phyloP scores from a whole-genome alignment of 768 basidiomycete species.

The Boletales sp. region DNA sequence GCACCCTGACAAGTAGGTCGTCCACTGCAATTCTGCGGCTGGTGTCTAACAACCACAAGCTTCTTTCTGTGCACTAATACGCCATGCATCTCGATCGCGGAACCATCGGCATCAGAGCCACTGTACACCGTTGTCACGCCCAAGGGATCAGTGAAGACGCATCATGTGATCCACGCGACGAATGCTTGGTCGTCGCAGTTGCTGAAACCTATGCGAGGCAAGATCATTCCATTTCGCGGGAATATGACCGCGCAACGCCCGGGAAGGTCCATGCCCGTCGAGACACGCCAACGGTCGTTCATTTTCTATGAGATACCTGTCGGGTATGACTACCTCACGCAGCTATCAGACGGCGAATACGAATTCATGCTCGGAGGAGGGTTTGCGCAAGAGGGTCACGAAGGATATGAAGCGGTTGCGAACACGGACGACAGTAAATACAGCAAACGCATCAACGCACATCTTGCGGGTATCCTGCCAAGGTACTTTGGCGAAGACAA shows the following conservation, averaged over 20 bases:
- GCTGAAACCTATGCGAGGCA: slow-evolving; percentile 56
- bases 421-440: slow-evolving; percentile 36
- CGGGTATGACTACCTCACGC: slow-evolving; percentile 67
- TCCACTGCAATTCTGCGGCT: background rate
- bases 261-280: slow-evolving; percentile 32
- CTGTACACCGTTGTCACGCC: slow-evolving; percentile 59
- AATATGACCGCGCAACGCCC: slow-evolving; percentile 65
- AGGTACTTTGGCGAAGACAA: slow-evolving; percentile 48
- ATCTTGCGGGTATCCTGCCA: slow-evolving; percentile 45
- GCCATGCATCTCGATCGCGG: slow-evolving; percentile 52
- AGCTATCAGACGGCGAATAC: slow-evolving; percentile 41
- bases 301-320: slow-evolving; percentile 46
- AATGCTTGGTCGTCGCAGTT: slow-evolving; percentile 81
- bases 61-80: slow-evolving; percentile 59
- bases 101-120: slow-evolving; percentile 21
- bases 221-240: slow-evolving; percentile 58
- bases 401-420: slow-evolving; percentile 34
- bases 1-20: slow-evolving; percentile 44
- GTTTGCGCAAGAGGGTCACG: slow-evolving; percentile 33
- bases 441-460: slow-evolving; percentile 28
- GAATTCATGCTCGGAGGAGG: slow-evolving; percentile 68
- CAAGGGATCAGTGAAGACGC: slow-evolving; percentile 51
- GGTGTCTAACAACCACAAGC: slow-evolving; percentile 28
- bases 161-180: slow-evolving; percentile 77
- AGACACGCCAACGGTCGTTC: slow-evolving; percentile 48